Percentiles rank a stretch among this genome's conserved stretches.
Conservation (phyloP, 768 basidiomycete genomes). For the Boletus bicolor region DNA sequence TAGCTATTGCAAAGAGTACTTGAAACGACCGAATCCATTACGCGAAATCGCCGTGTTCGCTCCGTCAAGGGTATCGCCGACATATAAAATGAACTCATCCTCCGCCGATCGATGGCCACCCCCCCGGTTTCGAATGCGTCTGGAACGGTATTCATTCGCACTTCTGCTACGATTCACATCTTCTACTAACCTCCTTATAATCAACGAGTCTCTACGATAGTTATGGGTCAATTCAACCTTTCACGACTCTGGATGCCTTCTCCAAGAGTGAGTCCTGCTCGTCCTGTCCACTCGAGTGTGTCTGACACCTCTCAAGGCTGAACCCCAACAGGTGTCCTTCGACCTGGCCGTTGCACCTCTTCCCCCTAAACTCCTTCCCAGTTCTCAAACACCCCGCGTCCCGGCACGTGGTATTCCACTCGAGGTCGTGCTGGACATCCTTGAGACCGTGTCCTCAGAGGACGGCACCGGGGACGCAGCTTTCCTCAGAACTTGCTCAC, state of each 20-base stretch:
- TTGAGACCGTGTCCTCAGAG: slow-evolving; percentile 52
- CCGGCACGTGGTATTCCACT: slow-evolving; percentile 46
- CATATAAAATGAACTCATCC: slow-evolving; percentile 26
- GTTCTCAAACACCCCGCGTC: slow-evolving; percentile 19
- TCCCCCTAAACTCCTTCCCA: slow-evolving; percentile 18
- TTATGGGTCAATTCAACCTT: slow-evolving; percentile 28
- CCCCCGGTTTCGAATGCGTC: slow-evolving; percentile 19
- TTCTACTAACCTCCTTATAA: slow-evolving; percentile 20
- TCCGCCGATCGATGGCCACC: slow-evolving; percentile 20
- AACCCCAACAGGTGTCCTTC: slow-evolving; percentile 39
- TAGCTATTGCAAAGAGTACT: not conserved
- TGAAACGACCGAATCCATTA: slow-evolving; percentile 14
- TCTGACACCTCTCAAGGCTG: slow-evolving; percentile 23
- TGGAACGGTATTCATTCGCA: slow-evolving; percentile 21
- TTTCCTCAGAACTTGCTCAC: slow-evolving; percentile 51
- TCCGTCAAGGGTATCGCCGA: slow-evolving; percentile 20
- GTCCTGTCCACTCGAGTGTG: not conserved
- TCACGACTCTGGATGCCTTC: slow-evolving; percentile 19
- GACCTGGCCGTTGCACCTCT: slow-evolving; percentile 33
- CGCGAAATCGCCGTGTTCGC: slow-evolving; percentile 23
- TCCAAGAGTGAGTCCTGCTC: slow-evolving; percentile 23
- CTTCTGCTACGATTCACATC: slow-evolving; percentile 16
- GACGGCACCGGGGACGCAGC: slow-evolving; percentile 35
- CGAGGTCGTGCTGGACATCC: slow-evolving; percentile 60
- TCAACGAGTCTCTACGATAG: slow-evolving; percentile 21